These are phyloP conservation scores for Apiosordaria backusii DNA, from an alignment of 495 filamentous ascomycete genomes.

Conservation along the genomic window DNA sequence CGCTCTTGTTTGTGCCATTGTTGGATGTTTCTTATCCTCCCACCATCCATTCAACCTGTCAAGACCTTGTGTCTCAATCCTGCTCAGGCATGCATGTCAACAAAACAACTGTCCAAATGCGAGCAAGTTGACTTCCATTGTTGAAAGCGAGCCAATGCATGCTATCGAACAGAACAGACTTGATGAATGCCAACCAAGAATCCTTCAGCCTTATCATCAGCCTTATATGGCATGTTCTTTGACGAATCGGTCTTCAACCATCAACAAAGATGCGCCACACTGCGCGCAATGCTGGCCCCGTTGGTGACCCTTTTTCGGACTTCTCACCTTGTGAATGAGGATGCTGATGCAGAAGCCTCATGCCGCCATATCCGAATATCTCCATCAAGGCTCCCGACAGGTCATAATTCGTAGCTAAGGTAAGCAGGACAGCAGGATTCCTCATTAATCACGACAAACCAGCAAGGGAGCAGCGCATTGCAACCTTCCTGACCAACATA, in stretches of 20 bases:
- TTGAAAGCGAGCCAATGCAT: not conserved
- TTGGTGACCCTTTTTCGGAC: too few species aligned
- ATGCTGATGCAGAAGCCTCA: too few species aligned
- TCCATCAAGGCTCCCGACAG: not conserved
- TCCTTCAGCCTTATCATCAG: not conserved
- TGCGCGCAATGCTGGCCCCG: too few species aligned
- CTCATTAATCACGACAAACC: too few species aligned
- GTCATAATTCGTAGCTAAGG: not conserved
- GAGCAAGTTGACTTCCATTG: not conserved
- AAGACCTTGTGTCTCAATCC: not conserved
- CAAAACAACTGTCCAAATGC: not conserved
- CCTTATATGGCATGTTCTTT: not conserved
- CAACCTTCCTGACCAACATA: too few species aligned
- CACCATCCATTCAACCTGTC: not conserved
- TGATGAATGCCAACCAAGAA: not conserved
- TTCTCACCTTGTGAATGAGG: too few species aligned
- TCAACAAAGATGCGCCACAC: not conserved
- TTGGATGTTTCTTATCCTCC: not conserved
- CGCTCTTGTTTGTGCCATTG: not conserved
- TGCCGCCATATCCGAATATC: not conserved
- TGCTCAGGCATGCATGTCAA: not conserved
- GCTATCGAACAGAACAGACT: too few species aligned
- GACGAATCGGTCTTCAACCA: not conserved
- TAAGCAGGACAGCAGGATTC: too few species aligned
- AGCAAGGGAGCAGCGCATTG: too few species aligned